These are phyloP conservation scores for Ophiocordyceps camponoti-saundersi DNA, from an alignment of 2,329 filamentous ascomycete species.

Conservation along the genomic window DNA sequence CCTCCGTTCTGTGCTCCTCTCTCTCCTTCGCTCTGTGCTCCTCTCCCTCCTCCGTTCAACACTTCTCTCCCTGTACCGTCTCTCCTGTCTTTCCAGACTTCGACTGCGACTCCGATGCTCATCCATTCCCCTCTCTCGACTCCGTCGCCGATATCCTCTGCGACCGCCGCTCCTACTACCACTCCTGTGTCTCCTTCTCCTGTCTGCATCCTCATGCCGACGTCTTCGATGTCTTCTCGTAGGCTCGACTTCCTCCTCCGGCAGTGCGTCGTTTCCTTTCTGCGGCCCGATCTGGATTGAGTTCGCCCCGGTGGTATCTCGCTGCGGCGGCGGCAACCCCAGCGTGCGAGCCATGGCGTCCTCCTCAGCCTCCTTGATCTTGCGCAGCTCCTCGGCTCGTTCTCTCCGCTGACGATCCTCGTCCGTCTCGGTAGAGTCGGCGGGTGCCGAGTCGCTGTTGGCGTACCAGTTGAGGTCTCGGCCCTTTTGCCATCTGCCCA, in stretches of 20 bases:
- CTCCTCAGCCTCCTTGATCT: slow-evolving; percentile 80
- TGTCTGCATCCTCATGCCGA: slow-evolving; percentile 10
- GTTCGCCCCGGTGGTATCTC: slow-evolving; percentile 45
- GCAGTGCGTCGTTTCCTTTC: slow-evolving; percentile 11
- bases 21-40: slow-evolving; percentile 3
- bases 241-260: slow-evolving; percentile 9
- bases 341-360: slow-evolving; percentile 75
- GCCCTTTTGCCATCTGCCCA: slow-evolving; percentile 80
- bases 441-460: slow-evolving; percentile 29
- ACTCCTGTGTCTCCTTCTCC: slow-evolving; percentile 17
- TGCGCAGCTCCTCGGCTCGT: slow-evolving; percentile 60
- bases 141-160: slow-evolving; percentile 11
- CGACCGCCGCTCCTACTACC: slow-evolving; percentile 10
- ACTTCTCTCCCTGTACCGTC: slow-evolving; percentile 4
- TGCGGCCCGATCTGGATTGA: slow-evolving; percentile 42
- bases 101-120: slow-evolving; percentile 6
- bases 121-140: slow-evolving; percentile 5
- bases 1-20: slow-evolving; percentile 4
- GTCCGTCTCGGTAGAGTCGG: slow-evolving; percentile 34
- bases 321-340: slow-evolving; percentile 54
- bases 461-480: slow-evolving; percentile 50
- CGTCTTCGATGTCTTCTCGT: slow-evolving; percentile 13
- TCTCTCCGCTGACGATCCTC: slow-evolving; percentile 42
- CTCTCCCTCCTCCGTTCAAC: slow-evolving; percentile 7
- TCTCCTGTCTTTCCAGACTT: background rate